Base-by-base conservation (phyloP, 108 stramenopile genomes). In the Pseudonitzschia multiseries region DNA sequence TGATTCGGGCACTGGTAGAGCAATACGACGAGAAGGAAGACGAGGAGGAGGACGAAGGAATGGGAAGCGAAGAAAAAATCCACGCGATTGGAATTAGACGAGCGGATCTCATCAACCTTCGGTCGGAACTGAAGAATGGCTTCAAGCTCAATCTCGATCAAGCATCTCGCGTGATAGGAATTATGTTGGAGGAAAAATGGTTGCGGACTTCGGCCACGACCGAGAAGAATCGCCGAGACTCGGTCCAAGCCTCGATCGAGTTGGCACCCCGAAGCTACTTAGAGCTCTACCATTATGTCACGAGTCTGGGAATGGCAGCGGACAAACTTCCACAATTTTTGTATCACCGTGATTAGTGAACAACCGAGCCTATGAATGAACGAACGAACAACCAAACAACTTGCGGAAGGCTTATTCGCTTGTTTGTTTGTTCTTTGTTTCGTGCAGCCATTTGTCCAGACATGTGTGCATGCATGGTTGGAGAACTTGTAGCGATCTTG, bases 261-360 rank as follows among this genome's bases (percentile, higher is more conserved):
- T 71, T 92, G 67, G 91, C 85, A 21, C 91, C 91, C 1, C 75
- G 91, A 14, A 68, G 82, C 36, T 89, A 79, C 72, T 65, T 92
- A 69, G 91, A 92, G 57, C 56, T 89, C 17, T 78, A 76, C 5
- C 72, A 79, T 12, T 81, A 87, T 57, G 57, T 92, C 33, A 69
- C 65, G 48, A 77, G 72, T 43, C 74, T 79, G 29, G 90, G 90
- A 32, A 66, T 86, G 50, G 75, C 78, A 24, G 75, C 65, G 65
- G 86, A 88, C 24, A 72, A 81, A 33, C 72, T 91, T 50, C 90
- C 90, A 6, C 90, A 91, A 66, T 86, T 79, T 36, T 78, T 91
- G 61, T 82, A 85, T 40, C 88, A 91, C 71, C 78, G 83, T 28
- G 68, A 21, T 46, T 68, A 48, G 46, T 14, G 43, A 68, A 24